These are phyloP conservation scores for Talaromyces sp. DNA, from an alignment of 2,329 filamentous ascomycete species.

Conservation along the genomic window DNA sequence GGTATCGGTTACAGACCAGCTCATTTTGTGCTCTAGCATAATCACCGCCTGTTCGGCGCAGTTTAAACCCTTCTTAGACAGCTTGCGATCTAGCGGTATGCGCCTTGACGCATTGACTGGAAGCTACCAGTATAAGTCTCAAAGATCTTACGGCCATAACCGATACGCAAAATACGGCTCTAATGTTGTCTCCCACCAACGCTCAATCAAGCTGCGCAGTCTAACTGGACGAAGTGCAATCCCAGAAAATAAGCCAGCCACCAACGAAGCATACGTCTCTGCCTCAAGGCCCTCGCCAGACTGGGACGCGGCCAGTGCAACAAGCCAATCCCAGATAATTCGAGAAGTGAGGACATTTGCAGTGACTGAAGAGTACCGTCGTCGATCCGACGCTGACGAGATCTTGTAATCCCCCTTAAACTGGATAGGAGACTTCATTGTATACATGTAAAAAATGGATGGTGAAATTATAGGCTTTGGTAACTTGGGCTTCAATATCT, in stretches of 20 bases:
- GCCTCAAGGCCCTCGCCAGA: constrained; percentile 17
- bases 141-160: constrained; percentile 13
- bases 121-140: constrained; percentile 18
- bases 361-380: constrained; percentile 18
- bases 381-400: not conserved
- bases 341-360: constrained; percentile 23
- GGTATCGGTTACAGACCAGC: constrained; percentile 17
- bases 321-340: constrained; percentile 25
- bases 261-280: constrained; percentile 13
- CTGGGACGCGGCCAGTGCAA: constrained; percentile 24
- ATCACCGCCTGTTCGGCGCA: constrained; percentile 27
- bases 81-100: constrained; percentile 28
- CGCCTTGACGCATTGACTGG: constrained; percentile 17
- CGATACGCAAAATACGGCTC: constrained; percentile 10
- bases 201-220: constrained; percentile 17
- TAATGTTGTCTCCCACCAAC: constrained; percentile 7
- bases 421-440: not conserved
- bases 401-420: not conserved
- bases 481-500: not conserved
- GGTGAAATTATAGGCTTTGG: not conserved
- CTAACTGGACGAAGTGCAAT: constrained; percentile 12
- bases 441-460: not conserved
- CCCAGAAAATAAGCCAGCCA: not conserved
- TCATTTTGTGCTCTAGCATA: constrained; percentile 20
- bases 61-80: constrained; percentile 28